phyloP scores from a whole-genome alignment of 2,329 filamentous ascomycete genomes.

The Pyrenochaeta sp. region DNA sequence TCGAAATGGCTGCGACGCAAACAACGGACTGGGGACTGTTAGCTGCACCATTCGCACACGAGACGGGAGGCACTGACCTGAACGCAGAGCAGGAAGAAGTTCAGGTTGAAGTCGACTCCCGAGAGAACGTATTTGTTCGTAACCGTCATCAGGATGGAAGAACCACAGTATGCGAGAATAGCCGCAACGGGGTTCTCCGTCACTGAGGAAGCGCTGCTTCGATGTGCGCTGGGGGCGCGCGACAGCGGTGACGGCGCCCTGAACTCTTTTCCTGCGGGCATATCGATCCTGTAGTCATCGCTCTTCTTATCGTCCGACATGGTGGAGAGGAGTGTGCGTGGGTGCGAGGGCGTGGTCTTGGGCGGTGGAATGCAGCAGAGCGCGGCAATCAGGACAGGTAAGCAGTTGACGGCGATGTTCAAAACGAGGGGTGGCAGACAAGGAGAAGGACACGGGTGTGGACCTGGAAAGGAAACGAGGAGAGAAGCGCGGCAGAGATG shows the following conservation, averaged over 20 bases:
- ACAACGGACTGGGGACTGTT: slow-evolving; percentile 74
- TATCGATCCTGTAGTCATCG: slow-evolving; percentile 75
- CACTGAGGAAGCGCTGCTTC: slow-evolving; percentile 47
- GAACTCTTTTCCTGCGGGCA: slow-evolving; percentile 59
- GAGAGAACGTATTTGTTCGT: slow-evolving; percentile 99
- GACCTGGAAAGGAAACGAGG: slow-evolving; percentile 24
- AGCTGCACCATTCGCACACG: slow-evolving; percentile 11
- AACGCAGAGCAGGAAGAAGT: slow-evolving; percentile 91
- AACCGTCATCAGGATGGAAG: slow-evolving; percentile 99
- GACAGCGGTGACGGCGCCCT: slow-evolving; percentile 57
- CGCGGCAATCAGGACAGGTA: slow-evolving; percentile 23
- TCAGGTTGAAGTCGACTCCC: slow-evolving; percentile 89
- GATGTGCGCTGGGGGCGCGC: slow-evolving; percentile 43
- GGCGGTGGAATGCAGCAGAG: slow-evolving; percentile 16
- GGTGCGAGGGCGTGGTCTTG: slow-evolving; percentile 11
- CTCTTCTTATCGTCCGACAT: slow-evolving; percentile 94
- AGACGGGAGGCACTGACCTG: slow-evolving; percentile 70
- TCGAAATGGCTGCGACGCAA: slow-evolving; percentile 83
- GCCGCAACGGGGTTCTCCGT: slow-evolving; percentile 81
- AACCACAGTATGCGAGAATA: slow-evolving; percentile 88
- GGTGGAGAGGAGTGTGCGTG: slow-evolving; percentile 33
- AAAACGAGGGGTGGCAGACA: slow-evolving; percentile 5
- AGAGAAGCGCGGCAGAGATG: slow-evolving; percentile 25
- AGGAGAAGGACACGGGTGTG: slow-evolving; percentile 22
- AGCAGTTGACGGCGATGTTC: slow-evolving; percentile 9